Percentiles rank a stretch among this genome's conserved stretches.
phyloP scores from a whole-genome alignment of 2,329 filamentous ascomycete species.

The Hypoxylon rubiginosum region DNA sequence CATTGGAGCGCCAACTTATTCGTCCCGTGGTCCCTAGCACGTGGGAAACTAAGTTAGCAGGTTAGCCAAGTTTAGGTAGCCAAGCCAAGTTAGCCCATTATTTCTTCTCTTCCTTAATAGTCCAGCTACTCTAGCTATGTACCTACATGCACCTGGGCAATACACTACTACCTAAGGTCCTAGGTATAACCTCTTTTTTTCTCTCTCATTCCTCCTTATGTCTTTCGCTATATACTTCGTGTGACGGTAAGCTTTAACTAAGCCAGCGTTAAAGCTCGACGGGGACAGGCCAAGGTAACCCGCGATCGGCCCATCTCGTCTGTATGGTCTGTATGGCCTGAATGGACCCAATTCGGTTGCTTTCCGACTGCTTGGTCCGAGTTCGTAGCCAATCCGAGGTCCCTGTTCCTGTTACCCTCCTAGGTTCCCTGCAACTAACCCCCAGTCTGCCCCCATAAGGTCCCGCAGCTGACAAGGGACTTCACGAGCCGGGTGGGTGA shows the following conservation, averaged over 20 bases:
- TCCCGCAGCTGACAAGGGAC: slow-evolving; percentile 43
- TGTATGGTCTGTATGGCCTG: slow-evolving; percentile 28
- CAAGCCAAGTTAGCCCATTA: not conserved
- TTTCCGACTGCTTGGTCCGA: slow-evolving; percentile 37
- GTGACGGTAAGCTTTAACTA: slow-evolving; percentile 20
- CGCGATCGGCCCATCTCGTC: slow-evolving; percentile 34
- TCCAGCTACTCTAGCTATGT: not conserved
- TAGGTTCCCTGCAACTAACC: slow-evolving; percentile 40
- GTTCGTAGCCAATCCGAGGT: slow-evolving; percentile 40
- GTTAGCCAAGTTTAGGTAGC: not conserved
- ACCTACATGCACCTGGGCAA: not conserved
- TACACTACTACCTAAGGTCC: not conserved
- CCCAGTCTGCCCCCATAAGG: slow-evolving; percentile 36
- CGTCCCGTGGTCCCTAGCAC: slow-evolving; percentile 27
- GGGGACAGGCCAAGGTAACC: slow-evolving; percentile 18
- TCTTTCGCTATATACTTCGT: not conserved
- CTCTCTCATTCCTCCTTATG: not conserved
- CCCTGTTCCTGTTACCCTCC: slow-evolving; percentile 42
- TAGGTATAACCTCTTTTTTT: not conserved
- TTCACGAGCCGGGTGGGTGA: slow-evolving; percentile 41
- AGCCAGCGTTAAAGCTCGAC: slow-evolving; percentile 25
- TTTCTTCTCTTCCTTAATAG: not conserved
- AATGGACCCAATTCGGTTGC: slow-evolving; percentile 30
- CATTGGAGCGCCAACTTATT: slow-evolving; percentile 39
- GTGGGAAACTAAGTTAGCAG: slow-evolving; percentile 16